A percentile compares a stretch with the other conserved stretches of the same genome.
Conservation (phyloP, 2,329 filamentous ascomycete species). For the Xylaria multiplex region DNA sequence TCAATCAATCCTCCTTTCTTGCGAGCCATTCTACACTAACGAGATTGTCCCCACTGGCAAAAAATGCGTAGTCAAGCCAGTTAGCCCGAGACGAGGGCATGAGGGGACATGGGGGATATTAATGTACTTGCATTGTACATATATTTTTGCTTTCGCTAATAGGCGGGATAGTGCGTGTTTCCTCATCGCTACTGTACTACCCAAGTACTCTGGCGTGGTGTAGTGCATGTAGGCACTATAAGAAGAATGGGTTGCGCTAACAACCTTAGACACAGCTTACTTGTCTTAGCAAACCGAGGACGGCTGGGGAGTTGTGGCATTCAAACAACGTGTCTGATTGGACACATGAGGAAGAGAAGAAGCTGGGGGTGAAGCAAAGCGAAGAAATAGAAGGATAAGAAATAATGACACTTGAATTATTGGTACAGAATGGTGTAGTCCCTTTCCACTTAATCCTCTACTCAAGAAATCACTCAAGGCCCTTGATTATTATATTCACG, state of each 20-base stretch:
- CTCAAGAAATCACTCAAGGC: background rate
- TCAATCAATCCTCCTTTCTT: background rate
- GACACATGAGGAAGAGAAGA: background rate
- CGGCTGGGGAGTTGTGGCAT: constrained; percentile 9
- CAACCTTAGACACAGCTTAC: constrained; percentile 6
- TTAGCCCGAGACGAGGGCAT: constrained; percentile 1
- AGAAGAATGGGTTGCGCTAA: constrained; percentile 15
- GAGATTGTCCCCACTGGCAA: constrained; percentile 23
- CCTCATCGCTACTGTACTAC: background rate
- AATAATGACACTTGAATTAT: background rate
- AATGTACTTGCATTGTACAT: constrained; percentile 4
- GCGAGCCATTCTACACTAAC: constrained; percentile 21
- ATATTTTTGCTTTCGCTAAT: background rate
- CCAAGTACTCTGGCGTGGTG: background rate
- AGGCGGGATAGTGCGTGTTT: background rate
- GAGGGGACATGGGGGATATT: constrained; percentile 1
- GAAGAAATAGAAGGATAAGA: background rate
- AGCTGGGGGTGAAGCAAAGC: background rate
- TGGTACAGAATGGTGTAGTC: constrained; percentile 13
- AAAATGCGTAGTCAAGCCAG: constrained; percentile 18
- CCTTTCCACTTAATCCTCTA: background rate
- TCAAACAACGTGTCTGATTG: constrained; percentile 16
- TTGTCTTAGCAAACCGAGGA: constrained; percentile 10
- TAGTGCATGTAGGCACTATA: no score
- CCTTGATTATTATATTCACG: constrained; percentile 15